Evolutionary conservation across 2,329 filamentous ascomycete genomes (phyloP), one percentile per base, ranked within the genome.

Genomic region (Cryphonectria naterciae): DNA sequence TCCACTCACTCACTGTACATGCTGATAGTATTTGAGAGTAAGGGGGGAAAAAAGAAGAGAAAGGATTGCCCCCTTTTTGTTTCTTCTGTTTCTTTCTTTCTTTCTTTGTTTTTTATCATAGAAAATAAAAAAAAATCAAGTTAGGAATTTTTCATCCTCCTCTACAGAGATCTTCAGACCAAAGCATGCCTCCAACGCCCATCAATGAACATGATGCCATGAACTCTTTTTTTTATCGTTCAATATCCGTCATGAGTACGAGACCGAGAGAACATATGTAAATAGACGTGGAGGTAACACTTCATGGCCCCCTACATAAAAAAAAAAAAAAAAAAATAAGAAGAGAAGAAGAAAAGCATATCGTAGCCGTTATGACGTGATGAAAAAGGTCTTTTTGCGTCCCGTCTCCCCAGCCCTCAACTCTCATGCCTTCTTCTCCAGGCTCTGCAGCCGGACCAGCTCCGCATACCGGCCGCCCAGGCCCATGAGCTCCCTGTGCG

Each of bases 361-460:
- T 37, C 25, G 22, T 37, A 28, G 19, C 37, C n/a, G 41, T 19
- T 13, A 39, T 11, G 2, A n/a, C 56, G 56, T 35, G 56, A 60
- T 60, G 56, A 15, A 32, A 58, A 11, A 3, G 37, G 32, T 32
- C 32, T 39, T 10, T 32, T 60, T 58, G 25, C 54, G 3, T 5
- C 25, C 54, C 41, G 15, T 6, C 13, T 7, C n/a, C 22, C 43
- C 10, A 4, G 1, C 19, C 22, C 1, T 4, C 1, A 32, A 32
- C 32, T 25, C 22, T 64, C 28, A 64, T 35, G n/a, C 67, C 10
- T 58, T 49, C 71, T 89, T 92, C 76, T 88, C 92, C 77, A 96
- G 81, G 79, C 90, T 93, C 84, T 96, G 93, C 75, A 95, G 82
- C 74, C 92, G 93, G 64, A 95, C 93, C 74, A 96, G 80, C 82